Conservation (phyloP, 2,329 filamentous ascomycete species). For the Ceratocystis variospora region DNA sequence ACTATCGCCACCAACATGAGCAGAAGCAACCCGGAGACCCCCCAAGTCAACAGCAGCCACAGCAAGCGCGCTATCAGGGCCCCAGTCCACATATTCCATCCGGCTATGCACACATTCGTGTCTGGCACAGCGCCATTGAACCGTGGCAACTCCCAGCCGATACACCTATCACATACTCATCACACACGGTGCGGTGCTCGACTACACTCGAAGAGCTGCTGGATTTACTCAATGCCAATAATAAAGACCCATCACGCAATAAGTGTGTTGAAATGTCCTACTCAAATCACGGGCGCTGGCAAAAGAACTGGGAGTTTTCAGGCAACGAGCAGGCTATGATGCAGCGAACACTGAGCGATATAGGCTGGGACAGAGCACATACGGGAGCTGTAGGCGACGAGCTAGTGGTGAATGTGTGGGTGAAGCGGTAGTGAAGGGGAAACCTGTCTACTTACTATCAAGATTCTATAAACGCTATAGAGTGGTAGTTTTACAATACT, state of each 20-base stretch:
- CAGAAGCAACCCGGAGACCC: background rate
- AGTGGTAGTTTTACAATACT: too few relatives aligned
- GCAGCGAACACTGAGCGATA: slow-evolving; percentile 37
- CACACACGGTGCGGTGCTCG: slow-evolving; percentile 38
- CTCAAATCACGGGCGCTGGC: slow-evolving; percentile 45
- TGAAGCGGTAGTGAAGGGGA: slow-evolving; percentile 26
- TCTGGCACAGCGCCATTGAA: slow-evolving; percentile 10
- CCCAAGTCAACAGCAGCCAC: background rate
- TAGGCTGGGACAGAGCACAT: slow-evolving; percentile 43
- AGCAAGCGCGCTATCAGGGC: background rate
- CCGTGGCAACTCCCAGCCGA: slow-evolving; percentile 40
- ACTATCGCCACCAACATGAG: background rate
- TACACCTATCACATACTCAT: slow-evolving; percentile 33
- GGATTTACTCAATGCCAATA: slow-evolving; percentile 43
- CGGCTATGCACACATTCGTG: slow-evolving; percentile 3
- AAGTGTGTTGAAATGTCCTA: slow-evolving; percentile 42
- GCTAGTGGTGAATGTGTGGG: slow-evolving; percentile 47
- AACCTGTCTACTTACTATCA: too few relatives aligned
- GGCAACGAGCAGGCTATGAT: slow-evolving; percentile 38
- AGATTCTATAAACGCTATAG: too few relatives aligned
- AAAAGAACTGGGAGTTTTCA: slow-evolving; percentile 38
- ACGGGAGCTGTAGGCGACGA: slow-evolving; percentile 35
- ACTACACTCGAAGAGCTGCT: slow-evolving; percentile 44
- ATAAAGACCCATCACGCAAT: slow-evolving; percentile 39
- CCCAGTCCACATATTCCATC: slow-evolving; percentile 22